Evolutionary conservation across 768 basidiomycete genomes (phyloP), one percentile per base, ranked within the genome.

Genomic region (Lactarius akahatsu): DNA sequence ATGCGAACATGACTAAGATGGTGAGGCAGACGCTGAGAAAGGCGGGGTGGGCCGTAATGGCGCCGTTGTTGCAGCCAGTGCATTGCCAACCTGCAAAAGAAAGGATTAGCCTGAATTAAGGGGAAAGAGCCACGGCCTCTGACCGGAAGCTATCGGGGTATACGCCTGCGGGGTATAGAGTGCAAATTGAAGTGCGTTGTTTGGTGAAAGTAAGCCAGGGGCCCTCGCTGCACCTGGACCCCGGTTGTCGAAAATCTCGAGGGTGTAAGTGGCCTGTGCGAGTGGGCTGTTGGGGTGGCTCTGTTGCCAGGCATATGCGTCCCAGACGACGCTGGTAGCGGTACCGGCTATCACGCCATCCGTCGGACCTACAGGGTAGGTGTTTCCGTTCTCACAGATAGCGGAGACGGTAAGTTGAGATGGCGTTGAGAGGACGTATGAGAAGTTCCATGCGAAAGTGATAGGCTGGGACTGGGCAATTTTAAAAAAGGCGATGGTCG

Each of bases 401-500:
- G 94, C 94, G 45, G 86, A 85, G 67, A 96, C 81, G 16, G 94
- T 96, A 66, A 96, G 83, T 70, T 81, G 81, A 3, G 86, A 84
- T 0, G 94, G 94, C 0, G 84, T 87, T 50, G 80, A 83, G 70
- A 89, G 78, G 50, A 98, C 79, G 64, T 81, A 81, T 18, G 92
- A 92, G 72, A 94, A 84, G 77, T 93, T 94, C 96, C 94, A 97
- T 13, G 83, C 95, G 75, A 97, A 92, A 26, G 94, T 96, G 73
- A 97, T 86, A 66, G 80, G 78, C 69, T 92, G 83, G 59, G 80
- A 80, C 1, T 79, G 78, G 0, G 92, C 91, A 73, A 97, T 90
- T 83, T 95, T 94, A 81, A 86, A 96, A 80, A 86, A 96, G 28
- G 92, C 91, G 3, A 90, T 88, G 40, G 86, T 84, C 10, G 90